A percentile compares a stretch with the other conserved stretches of the same genome.
Conservation (phyloP, 2,329 filamentous ascomycete genomes). For the Thelonectria discophora region DNA sequence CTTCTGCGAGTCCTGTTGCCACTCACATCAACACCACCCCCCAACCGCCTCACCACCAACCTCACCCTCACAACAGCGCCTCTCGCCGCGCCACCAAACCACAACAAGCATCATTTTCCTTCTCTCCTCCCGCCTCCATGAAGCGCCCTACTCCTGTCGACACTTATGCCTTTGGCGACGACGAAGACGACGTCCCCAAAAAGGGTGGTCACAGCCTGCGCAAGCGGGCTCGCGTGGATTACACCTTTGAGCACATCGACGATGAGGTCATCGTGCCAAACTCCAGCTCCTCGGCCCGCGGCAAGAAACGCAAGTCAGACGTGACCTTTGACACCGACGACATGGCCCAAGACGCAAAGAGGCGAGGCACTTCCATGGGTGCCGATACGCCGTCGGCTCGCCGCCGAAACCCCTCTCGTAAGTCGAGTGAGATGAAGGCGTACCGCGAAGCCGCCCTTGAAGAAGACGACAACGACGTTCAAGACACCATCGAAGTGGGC, state of each 20-base stretch:
- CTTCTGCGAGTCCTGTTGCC: constrained; percentile 45
- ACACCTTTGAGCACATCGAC: constrained; percentile 62
- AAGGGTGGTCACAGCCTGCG: constrained; percentile 69
- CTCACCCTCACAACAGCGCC: no score
- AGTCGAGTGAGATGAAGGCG: constrained; percentile 46
- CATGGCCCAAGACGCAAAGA: constrained; percentile 43
- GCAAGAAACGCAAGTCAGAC: constrained; percentile 50
- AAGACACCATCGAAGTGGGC: constrained; percentile 67
- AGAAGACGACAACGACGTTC: constrained; percentile 59
- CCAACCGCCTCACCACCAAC: constrained; percentile 42
- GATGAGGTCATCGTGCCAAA: constrained; percentile 54
- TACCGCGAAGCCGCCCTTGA: constrained; percentile 44
- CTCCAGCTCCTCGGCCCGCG: constrained; percentile 47
- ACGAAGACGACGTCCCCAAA: constrained; percentile 59
- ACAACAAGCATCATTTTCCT: constrained; percentile 49
- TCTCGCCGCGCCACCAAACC: constrained; percentile 48
- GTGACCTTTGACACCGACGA: constrained; percentile 48
- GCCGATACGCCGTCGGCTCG: constrained; percentile 48
- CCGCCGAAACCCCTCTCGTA: constrained; percentile 54
- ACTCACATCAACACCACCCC: constrained; percentile 46
- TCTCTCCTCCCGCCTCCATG: constrained; percentile 50
- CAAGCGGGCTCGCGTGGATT: constrained; percentile 65
- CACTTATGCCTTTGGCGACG: constrained; percentile 50
- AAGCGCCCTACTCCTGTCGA: constrained; percentile 57
- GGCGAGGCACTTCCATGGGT: constrained; percentile 49